phyloP scores from a whole-genome alignment of 805 yeast genomes.

The Candida dajiaensis region DNA sequence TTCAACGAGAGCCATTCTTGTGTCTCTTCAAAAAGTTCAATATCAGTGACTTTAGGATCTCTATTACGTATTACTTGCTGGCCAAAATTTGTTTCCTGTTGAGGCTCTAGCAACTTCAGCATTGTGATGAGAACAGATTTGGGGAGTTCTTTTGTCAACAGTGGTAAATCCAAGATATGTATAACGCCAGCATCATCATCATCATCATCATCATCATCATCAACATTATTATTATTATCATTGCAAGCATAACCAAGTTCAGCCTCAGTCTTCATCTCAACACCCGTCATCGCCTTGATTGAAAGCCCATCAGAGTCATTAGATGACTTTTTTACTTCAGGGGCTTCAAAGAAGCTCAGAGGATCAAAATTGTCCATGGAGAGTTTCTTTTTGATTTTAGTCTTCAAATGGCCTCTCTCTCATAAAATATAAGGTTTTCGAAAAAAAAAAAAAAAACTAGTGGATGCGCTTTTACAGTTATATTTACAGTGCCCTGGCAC shows the following conservation, averaged over 20 bases:
- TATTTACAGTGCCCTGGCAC: too few species aligned
- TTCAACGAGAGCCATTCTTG: conserved; percentile 38
- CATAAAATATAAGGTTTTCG: too few species aligned
- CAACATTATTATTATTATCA: not conserved
- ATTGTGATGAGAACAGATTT: conserved; percentile 36
- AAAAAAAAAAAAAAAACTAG: too few species aligned
- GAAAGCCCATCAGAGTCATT: not conserved
- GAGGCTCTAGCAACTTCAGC: conserved; percentile 43
- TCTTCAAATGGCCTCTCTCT: not conserved
- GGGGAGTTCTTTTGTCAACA: conserved; percentile 41
- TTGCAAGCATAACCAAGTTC: not conserved
- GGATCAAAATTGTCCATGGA: not conserved
- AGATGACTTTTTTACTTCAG: not conserved
- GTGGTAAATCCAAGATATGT: conserved; percentile 57
- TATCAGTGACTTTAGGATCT: conserved; percentile 26
- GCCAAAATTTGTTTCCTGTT: conserved; percentile 46
- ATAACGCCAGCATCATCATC: conserved; percentile 28
- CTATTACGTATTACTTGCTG: not conserved
- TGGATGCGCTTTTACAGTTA: too few species aligned
- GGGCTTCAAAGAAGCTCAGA: not conserved
- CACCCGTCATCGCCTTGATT: not conserved
- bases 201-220: not conserved
- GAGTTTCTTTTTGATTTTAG: not conserved
- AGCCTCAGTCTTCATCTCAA: not conserved
- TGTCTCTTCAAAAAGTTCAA: conserved; percentile 22